Conservation (phyloP, 73 alveolate genomes). For the Tetrahymena borealis region DNA sequence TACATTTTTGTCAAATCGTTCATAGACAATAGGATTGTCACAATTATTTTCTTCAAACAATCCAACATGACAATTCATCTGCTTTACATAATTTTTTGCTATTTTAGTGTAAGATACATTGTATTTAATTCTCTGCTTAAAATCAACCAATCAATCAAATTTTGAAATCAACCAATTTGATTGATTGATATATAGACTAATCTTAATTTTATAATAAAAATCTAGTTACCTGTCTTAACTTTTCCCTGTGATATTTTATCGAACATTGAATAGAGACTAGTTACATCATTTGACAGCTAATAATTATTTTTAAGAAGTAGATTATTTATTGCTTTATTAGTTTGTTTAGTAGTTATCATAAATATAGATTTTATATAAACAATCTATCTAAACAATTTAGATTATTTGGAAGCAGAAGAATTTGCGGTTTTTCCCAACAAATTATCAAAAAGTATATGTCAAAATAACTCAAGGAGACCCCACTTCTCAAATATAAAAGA, state of each 20-base stretch:
- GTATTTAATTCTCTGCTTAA: no score
- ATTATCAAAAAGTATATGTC: not conserved
- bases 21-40: not conserved
- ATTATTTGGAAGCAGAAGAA: no score
- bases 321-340: no score
- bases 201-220: not conserved
- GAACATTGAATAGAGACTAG: not conserved
- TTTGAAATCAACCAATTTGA: no score
- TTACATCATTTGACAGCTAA: not conserved
- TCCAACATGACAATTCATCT: not conserved
- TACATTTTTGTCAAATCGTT: not conserved
- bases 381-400: no score
- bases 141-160: no score
- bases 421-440: no score
- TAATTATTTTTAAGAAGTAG: not conserved
- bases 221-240: not conserved
- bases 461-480: not conserved
- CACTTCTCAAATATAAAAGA: not conserved
- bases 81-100: not conserved
- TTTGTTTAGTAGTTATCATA: no score
- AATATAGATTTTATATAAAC: no score
- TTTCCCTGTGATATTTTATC: not conserved
- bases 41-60: not conserved
- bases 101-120: not conserved
- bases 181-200: not conserved